Evolutionary conservation across 176 grass and related monocot genomes (phyloP), one percentile per base, ranked within the genome.

Genomic region (Melocanna baccifera): DNA sequence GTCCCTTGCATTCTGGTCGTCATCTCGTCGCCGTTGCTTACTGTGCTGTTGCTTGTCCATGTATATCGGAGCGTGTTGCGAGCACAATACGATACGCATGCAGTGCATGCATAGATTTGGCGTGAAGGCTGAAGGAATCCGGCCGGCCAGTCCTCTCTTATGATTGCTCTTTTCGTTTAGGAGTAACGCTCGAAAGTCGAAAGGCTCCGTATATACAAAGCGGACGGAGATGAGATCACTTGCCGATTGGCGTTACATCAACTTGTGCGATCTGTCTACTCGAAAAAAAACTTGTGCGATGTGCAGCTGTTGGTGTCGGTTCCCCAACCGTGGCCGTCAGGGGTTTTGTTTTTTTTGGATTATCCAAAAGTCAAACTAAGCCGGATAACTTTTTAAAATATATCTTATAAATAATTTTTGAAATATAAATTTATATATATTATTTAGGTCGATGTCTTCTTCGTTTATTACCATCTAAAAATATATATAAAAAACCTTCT

Each of bases 201-300:
- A 57, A 23, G 55, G 15, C 7, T 2, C 20, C 53, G 20, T 9
- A 10, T 10, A n/a, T 34, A 6, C 19, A 6, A 40, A 40, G 39
- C 7, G 29, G 18, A 19, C 7, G 16, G 77, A 40, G 55, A 55
- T 3, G 77, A 40, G 55, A 55, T 5, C 6, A 45, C 48, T 41
- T 18, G 39, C 67, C 26, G 25, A 45, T 52, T 45, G 62, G 51
- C 48, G 66, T 28, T 34, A 45, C 48, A 9, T 77, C 23, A 71
- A 66, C 6, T 45, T 26, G 83, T 78, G 83, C 75, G 65, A 79
- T 79, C 75, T 61, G n/a, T n/a, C n/a, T n/a, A n/a, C n/a, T n/a
- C n/a, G n/a, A n/a, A n/a, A n/a, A n/a, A n/a, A n/a, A 71, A 66
- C 6, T 45, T 26, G 83, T 78, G 83, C 75, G 65, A 79, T 79